Base-by-base conservation (phyloP, 345 rosid species). In the Euphorbia lathyris region DNA sequence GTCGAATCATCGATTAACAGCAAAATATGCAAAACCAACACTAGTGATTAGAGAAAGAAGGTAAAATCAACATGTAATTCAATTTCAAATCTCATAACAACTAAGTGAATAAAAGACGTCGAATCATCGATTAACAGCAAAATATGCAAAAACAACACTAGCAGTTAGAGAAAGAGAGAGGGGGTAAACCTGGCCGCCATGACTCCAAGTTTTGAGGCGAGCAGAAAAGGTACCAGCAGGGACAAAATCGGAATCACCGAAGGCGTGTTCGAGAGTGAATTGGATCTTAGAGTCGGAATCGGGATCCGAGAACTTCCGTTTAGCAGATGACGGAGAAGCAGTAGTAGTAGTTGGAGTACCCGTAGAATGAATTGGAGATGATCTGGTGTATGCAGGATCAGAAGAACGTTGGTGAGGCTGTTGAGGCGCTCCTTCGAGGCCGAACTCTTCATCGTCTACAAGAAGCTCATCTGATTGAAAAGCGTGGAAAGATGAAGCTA, bases 261-360 rank as follows among this genome's bases (percentile, higher is more conserved):
- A 92, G 53, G 99, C 94, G 73, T 95, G 99, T 20, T 95, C 92
- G 42, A 95, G 90, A 22, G 91, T 58, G 74, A 95, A 92, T 62
- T 90, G 98, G 91, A 95, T 81, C 88, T 95, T 95, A 13, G 98
- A 92, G 65, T 95, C 97, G 26, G 90, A 85, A 56, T 95, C 96
- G 14, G 85, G 81, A 82, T 95, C 98, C n/a, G 89, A 77, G 68
- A 73, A 81, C 71, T 86, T 84, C 79, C 74, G 88, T 19, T 88
- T 80, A 42, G 82, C 69, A 25, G 80, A 65, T 3, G 83, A 72
- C 23, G 87, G 23, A 34, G n/a, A n/a, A n/a, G n/a, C n/a, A n/a
- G n/a, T n/a, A 9, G 64, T 27, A 12, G 65, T 30, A 22, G 65
- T 32, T 4, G 65, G 4, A 7, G 47, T 7, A 17, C 23, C 61